Conservation (phyloP, 495 filamentous ascomycete species). For the Hypoxylon trugodes region DNA sequence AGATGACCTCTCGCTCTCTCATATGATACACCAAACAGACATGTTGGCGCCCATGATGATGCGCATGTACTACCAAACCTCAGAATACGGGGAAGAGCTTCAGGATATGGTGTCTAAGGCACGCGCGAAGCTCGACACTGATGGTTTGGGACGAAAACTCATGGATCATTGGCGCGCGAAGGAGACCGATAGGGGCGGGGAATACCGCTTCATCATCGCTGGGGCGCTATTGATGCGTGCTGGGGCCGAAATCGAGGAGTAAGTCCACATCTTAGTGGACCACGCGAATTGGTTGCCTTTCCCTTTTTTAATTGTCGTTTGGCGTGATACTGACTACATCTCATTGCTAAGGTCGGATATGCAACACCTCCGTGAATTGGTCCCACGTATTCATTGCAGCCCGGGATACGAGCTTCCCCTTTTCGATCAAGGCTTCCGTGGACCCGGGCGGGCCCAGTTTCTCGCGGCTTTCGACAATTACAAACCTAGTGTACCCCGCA, state of each 20-base stretch:
- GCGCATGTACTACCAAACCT: neutral
- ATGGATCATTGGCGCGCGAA: constrained; percentile 13
- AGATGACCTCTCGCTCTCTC: neutral
- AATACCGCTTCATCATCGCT: constrained; percentile 28
- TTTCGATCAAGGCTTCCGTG: constrained; percentile 25
- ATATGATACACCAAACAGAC: neutral
- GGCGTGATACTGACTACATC: too few relatives aligned
- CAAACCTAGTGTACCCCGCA: constrained; percentile 22
- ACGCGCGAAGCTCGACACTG: constrained; percentile 1
- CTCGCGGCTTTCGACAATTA: constrained; percentile 28
- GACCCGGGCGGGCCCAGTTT: constrained; percentile 29
- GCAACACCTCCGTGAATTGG: constrained; percentile 15
- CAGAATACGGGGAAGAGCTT: neutral
- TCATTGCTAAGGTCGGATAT: constrained; percentile 12
- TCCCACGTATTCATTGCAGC: constrained; percentile 5
- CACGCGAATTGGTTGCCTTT: too few relatives aligned
- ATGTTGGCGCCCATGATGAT: neutral
- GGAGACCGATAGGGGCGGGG: neutral
- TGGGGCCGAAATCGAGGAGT: constrained; percentile 27
- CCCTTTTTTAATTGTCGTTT: too few relatives aligned
- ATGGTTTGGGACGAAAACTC: neutral
- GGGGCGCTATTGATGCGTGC: constrained; percentile 29
- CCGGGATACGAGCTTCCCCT: neutral
- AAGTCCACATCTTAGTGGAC: neutral
- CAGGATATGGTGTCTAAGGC: neutral